Conservation (phyloP, 306 rosid genomes). For the Cyamopsis tetragonoloba region DNA sequence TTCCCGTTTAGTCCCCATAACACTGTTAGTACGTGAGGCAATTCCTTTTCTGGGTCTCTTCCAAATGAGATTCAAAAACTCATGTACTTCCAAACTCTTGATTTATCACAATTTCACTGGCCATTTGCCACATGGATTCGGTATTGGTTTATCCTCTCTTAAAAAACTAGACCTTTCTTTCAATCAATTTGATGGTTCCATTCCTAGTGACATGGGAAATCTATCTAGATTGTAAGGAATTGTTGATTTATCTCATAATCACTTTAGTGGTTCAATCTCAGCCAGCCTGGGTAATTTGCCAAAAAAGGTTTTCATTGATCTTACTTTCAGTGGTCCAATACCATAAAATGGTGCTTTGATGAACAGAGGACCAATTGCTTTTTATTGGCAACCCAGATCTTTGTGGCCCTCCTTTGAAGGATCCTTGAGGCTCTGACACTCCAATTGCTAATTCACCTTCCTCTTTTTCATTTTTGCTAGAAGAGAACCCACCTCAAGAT, state of each 20-base stretch:
- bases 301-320: constrained; percentile 96
- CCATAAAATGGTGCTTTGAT: constrained; percentile 95
- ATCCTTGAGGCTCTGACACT: constrained; percentile 61
- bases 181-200: constrained; percentile 71
- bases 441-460: constrained; percentile 57
- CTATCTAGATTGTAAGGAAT: constrained; percentile 82
- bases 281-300: constrained; percentile 88
- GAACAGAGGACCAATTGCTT: constrained; percentile 99
- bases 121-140: constrained; percentile 63
- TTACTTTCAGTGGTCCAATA: constrained; percentile 77
- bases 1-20: no score
- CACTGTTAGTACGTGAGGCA: no score
- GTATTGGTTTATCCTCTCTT: constrained; percentile 53
- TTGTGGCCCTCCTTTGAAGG: constrained; percentile 96
- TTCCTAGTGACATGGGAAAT: constrained; percentile 79
- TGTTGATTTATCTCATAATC: constrained; percentile 89
- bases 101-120: constrained; percentile 90
- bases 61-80: constrained; percentile 77
- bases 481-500: constrained; percentile 41
- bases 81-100: constrained; percentile 74
- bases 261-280: constrained; percentile 75
- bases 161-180: constrained; percentile 71
- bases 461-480: constrained; percentile 66
- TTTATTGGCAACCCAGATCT: constrained; percentile 86
- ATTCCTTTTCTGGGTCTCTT: constrained; percentile 81